These are phyloP conservation scores for Brassica cretica DNA, from an alignment of 345 rosid species.

Conservation along the genomic window DNA sequence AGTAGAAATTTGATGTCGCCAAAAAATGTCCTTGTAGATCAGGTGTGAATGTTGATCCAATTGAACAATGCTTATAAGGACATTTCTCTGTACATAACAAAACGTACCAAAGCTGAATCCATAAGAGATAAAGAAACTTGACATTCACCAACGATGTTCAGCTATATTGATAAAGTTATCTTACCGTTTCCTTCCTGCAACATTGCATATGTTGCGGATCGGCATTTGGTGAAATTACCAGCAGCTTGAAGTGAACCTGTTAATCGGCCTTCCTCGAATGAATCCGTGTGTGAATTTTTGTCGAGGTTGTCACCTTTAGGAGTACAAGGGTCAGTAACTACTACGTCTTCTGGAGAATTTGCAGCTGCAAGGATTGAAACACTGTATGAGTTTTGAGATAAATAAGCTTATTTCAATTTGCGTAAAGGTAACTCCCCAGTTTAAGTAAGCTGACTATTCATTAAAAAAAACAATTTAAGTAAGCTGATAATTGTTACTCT, in stretches of 20 bases:
- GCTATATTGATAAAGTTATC: neutral
- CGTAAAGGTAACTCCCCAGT: neutral
- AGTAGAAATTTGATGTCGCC: conserved; percentile 76
- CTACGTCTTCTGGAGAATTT: neutral
- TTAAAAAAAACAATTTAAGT: neutral
- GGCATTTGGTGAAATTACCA: conserved; percentile 90
- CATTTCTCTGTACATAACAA: conserved; percentile 58
- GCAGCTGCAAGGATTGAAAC: conserved; percentile 44
- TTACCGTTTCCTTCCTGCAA: conserved; percentile 80
- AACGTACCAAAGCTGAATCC: neutral
- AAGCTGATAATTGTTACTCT: neutral
- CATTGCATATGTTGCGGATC: conserved; percentile 61
- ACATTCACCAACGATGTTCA: neutral
- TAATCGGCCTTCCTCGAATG: conserved; percentile 42
- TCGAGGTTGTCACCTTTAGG: conserved; percentile 64
- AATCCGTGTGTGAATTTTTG: conserved; percentile 38
- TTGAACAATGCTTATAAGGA: conserved; percentile 51
- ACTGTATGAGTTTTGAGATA: neutral
- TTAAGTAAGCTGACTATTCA: no score
- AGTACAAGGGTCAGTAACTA: conserved; percentile 70
- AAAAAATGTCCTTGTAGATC: conserved; percentile 73
- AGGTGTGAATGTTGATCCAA: conserved; percentile 80
- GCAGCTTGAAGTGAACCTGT: conserved; percentile 43
- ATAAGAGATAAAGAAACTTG: conserved; percentile 11
- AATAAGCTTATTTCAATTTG: neutral